These are phyloP conservation scores for Leccinum rimulosum DNA, from an alignment of 768 basidiomycete genomes.

Conservation along the genomic window DNA sequence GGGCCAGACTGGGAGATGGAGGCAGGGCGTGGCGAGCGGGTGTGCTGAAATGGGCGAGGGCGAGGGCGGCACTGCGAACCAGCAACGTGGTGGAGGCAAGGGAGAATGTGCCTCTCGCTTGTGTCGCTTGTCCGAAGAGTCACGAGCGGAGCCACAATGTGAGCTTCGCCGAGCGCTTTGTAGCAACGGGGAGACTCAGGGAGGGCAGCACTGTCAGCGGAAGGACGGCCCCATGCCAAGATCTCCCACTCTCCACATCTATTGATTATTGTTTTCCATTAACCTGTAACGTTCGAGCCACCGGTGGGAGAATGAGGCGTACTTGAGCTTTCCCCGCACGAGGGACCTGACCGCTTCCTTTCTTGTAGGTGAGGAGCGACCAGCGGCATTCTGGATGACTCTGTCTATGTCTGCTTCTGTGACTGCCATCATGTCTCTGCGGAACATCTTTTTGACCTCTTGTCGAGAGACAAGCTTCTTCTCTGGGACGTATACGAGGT, in stretches of 20 bases:
- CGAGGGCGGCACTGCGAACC: neutral
- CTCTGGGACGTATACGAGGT: slow-evolving; percentile 27
- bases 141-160: too few relatives aligned
- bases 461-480: slow-evolving; percentile 29
- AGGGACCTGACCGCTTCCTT: slow-evolving; percentile 26
- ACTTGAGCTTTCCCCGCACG: slow-evolving; percentile 24
- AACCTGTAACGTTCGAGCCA: slow-evolving; percentile 30
- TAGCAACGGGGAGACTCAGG: slow-evolving; percentile 34
- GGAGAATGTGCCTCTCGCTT: neutral
- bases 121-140: neutral
- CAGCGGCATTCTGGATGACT: slow-evolving; percentile 16
- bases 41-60: neutral
- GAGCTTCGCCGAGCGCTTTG: slow-evolving; percentile 16
- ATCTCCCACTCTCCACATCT: slow-evolving; percentile 33
- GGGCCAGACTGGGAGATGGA: neutral
- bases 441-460: slow-evolving; percentile 31
- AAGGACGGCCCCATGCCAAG: slow-evolving; percentile 30
- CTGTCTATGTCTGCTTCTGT: slow-evolving; percentile 26
- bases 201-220: slow-evolving; percentile 27
- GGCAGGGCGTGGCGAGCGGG: neutral
- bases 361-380: slow-evolving; percentile 26
- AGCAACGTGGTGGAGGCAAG: neutral
- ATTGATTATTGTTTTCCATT: slow-evolving; percentile 28
- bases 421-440: slow-evolving; percentile 22
- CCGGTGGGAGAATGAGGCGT: slow-evolving; percentile 29